These are phyloP conservation scores for Silene latifolia DNA, from an alignment of 148 eudicot species.

Conservation along the genomic window DNA sequence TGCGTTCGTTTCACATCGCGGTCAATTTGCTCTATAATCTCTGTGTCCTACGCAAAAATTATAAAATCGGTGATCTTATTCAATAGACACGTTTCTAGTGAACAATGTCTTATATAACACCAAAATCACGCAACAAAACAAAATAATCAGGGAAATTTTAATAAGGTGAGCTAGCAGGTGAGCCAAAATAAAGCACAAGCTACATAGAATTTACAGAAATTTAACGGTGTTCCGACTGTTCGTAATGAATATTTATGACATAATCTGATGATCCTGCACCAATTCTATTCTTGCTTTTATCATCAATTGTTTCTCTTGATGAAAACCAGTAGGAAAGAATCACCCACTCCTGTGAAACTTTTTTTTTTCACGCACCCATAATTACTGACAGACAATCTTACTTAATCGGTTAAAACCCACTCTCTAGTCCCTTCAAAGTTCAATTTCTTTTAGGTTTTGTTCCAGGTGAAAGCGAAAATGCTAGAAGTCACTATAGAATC, in stretches of 20 bases:
- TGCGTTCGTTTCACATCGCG: constrained; percentile 98
- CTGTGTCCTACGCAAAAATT: constrained; percentile 59
- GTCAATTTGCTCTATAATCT: constrained; percentile 92
- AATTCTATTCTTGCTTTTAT: not conserved
- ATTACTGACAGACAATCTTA: not conserved
- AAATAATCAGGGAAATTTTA: not conserved
- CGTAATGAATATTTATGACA: not conserved
- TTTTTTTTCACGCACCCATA: not conserved
- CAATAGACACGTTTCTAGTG: not conserved
- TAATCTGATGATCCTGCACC: not conserved
- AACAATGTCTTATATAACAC: not conserved
- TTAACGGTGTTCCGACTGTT: not conserved
- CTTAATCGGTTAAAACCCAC: not conserved
- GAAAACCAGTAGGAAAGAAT: not conserved
- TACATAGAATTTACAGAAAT: not conserved
- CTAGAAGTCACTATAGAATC: not conserved
- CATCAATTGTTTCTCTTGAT: not conserved
- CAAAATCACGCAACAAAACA: constrained; percentile 71
- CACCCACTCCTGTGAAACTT: not conserved
- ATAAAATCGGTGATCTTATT: constrained; percentile 1
- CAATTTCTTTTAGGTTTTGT: not conserved
- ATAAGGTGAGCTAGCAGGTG: not conserved
- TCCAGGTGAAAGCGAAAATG: not conserved
- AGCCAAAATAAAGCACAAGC: not conserved
- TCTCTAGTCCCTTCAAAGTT: not conserved